Evolutionary conservation across 1,139 yeast species (phyloP), one percentile per base, ranked within the genome.

Genomic region (Candida sojae): DNA sequence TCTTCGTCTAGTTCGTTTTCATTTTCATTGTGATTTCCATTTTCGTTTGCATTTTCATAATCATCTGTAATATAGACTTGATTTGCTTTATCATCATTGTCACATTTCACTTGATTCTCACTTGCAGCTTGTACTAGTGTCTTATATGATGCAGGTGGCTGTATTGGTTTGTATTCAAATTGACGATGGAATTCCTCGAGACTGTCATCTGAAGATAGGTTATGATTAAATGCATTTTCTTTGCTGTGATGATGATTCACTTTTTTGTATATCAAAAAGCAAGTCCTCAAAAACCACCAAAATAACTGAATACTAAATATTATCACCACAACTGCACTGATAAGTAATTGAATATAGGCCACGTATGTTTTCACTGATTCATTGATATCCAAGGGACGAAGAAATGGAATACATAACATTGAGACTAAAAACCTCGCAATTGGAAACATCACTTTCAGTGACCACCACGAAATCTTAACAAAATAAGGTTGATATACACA

Each of bases 361-460:
- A 77, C 67, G 47, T 68, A 61, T 0, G 80, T 73, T 42, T 79
- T 60, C 1, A 59, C 51, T 0, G 58, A 53, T 50, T 77, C 82
- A 21, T 67, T 57, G 3, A 66, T 53, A 21, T 64, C 56, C 28
- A 79, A 54, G 29, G 60, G 58, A 12, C 55, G 55, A 37, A 78
- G 62, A 46, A 66, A 77, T 1, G 81, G 75, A n/a, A 78, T 63
- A 49, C 75, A 73, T 39, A 79, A 58, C 2, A 73, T 45, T 0
- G 79, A 65, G 12, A 71, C 68, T 5, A 74, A 39, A 3, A 77
- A 57, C 44, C 71, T 66, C 1, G 78, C 75, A 6, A 66, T 49
- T 1, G 74, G 76, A 10, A 72, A 58, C 42, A 71, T 61, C 58
- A 73, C 64, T 42, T 69, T 65, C 8, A 77, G 58, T 6, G 79